Percentiles rank a stretch among this genome's conserved stretches.
phyloP scores from a whole-genome alignment of 352 stramenopile genomes.

The Pythium dissimile region DNA sequence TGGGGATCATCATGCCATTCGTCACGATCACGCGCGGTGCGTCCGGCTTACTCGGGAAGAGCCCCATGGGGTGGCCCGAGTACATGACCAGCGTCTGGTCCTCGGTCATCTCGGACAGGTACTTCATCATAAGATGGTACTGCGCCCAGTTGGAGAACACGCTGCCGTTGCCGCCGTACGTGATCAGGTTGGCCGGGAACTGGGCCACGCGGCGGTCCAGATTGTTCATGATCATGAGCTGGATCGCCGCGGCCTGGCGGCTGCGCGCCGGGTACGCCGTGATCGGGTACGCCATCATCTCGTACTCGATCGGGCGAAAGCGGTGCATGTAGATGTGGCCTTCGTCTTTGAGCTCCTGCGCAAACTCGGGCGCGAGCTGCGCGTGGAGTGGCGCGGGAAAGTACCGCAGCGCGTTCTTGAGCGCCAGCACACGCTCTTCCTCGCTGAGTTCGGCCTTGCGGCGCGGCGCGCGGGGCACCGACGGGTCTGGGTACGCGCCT shows the following conservation, averaged over 20 bases:
- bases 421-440: slow-evolving; percentile 65
- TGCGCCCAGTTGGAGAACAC: slow-evolving; percentile 91
- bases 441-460: slow-evolving; percentile 52
- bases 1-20: slow-evolving; percentile 89
- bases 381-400: slow-evolving; percentile 72
- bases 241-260: slow-evolving; percentile 75
- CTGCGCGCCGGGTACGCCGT: slow-evolving; percentile 67
- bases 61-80: slow-evolving; percentile 83
- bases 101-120: slow-evolving; percentile 83
- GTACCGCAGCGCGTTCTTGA: slow-evolving; percentile 88
- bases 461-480: slow-evolving; percentile 48
- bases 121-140: slow-evolving; percentile 86
- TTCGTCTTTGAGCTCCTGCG: slow-evolving; percentile 83
- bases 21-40: slow-evolving; percentile 84
- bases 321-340: slow-evolving; percentile 91
- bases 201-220: slow-evolving; percentile 82
- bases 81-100: slow-evolving; percentile 90
- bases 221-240: slow-evolving; percentile 93
- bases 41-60: slow-evolving; percentile 75
- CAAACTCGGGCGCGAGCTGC: slow-evolving; percentile 74
- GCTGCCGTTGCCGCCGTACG: slow-evolving; percentile 87
- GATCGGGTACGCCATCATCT: slow-evolving; percentile 89
- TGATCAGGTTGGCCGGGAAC: slow-evolving; percentile 86
- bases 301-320: slow-evolving; percentile 79
- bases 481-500: slow-evolving; percentile 44